Base-by-base conservation (phyloP, 148 eudicot species). In the Vaccinium macrocarpon region DNA sequence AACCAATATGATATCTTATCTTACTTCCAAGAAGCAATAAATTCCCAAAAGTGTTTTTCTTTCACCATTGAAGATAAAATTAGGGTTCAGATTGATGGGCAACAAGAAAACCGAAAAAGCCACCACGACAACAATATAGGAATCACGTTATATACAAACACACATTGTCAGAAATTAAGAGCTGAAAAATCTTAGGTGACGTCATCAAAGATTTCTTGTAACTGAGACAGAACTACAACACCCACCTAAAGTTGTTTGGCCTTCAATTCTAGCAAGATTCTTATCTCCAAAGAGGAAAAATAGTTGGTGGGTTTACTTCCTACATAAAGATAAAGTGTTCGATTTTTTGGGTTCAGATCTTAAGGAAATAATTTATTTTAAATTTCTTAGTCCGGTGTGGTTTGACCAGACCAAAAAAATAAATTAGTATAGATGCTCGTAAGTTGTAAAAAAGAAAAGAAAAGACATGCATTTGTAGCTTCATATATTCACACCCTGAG, bases 201-300 rank as follows among this genome's bases (percentile, higher is more conserved):
- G 87, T 84, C 80, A 83, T 84, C 83, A 85, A 89, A 89, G 88
- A 89, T 89, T 55, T 84, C 88, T 84, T 62, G 68, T 50, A 64
- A 83, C 84, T 49, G 14, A 80, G 71, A 85, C 80, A 59, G 62
- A 81, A 11, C 55, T 19, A 29, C 15, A 10, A 29, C 15, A 10
- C 23, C 49, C 80, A 83, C 29, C 81, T 62, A 83, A 57, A 49
- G 52, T 12, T 50, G 52, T 70, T 3, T 53, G 59, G 49, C 21
- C 48, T 70, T 55, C 66, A 84, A 46, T 66, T 78, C 59, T 53
- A 86, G 76, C 81, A 52, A 81, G 72, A 83, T 49, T 42, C 55
- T n/a, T 14, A 42, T 53, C 5, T 29, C 62, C 29, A 21, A 38
- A 32, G 50, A 23, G 12, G 0, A 15, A 21, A 29, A 12, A 78